Base-by-base conservation (phyloP, 1,284 basidiomycete species). In the Naganishia sp. region DNA sequence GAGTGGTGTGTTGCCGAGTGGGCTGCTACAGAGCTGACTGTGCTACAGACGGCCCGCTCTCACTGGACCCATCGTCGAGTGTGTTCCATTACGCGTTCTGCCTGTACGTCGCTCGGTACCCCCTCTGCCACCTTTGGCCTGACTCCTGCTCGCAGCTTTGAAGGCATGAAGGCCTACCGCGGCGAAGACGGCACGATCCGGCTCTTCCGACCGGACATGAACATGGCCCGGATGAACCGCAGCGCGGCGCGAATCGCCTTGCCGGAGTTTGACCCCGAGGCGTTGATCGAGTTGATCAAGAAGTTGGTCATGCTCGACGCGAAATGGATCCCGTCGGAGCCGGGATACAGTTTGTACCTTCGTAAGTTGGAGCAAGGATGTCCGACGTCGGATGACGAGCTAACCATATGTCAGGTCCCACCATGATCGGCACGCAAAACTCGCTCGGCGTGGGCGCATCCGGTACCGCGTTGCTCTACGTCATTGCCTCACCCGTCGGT, bases 181-280 rank as follows among this genome's bases (percentile, higher is more conserved):
- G 87, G 90, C 71, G 81, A 86, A 59, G 82, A 88, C 54, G 94
- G 90, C 25, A 86, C 85, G 57, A 86, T 96, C 15, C 87, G 91
- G 13, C 81, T 99, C 69, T 99, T 99, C 85, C 84, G 96, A 60
- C 96, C 96, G 1, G 93, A 99, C 77, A 95, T 94, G 89, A 99
- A 99, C 83, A 98, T 99, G 94, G 79, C 78, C 63, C 76, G 84
- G 59, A 84, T 85, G 84, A 84, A 84, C 78, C 77, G 75, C 23
- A 78, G 76, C 55, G 80, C 80, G 1, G 70, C 73, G n/a, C 75
- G 81, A 48, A 77, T 82, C 59, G 80, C 79, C 39, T 75, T 82
- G 36, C 80, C 81, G 70, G 87, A 84, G 0, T 98, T 98, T 76
- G 83, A 96, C 73, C 89, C 88, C 5, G 86, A 88, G 54, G 86